Conservation (phyloP, 805 yeast species). For the Hanseniaspora vineae region DNA sequence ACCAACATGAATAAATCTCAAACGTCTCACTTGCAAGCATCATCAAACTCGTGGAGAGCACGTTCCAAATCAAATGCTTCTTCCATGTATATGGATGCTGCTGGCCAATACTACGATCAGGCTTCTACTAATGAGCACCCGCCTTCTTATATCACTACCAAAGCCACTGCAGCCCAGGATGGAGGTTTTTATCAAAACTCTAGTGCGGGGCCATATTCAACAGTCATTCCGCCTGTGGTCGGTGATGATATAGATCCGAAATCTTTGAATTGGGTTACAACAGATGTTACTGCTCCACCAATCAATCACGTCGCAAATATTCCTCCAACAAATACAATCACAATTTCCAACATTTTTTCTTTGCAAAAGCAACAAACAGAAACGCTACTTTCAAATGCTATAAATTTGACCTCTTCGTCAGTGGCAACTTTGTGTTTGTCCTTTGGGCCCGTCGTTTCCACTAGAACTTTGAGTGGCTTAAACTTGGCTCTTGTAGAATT, state of each 20-base stretch:
- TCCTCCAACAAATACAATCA: conserved; percentile 59
- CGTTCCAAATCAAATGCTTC: conserved; percentile 24
- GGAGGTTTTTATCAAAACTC: too few species aligned
- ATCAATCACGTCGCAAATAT: conserved; percentile 58
- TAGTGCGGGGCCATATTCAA: too few species aligned
- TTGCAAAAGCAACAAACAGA: conserved; percentile 34
- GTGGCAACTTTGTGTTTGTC: conserved; percentile 46
- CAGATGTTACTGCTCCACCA: conserved; percentile 59
- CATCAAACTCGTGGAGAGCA: conserved; percentile 9
- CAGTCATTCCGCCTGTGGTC: conserved; percentile 20
- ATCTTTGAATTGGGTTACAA: conserved; percentile 50
- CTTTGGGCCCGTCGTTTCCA: conserved; percentile 50
- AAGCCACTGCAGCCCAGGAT: too few species aligned
- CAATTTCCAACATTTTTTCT: conserved; percentile 55
- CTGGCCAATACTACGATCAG: conserved; percentile 15
- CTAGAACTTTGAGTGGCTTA: conserved; percentile 41
- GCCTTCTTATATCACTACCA: not conserved
- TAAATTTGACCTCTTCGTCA: conserved; percentile 31
- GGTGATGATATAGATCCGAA: conserved; percentile 51
- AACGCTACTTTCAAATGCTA: conserved; percentile 32
- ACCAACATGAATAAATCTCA: too few species aligned
- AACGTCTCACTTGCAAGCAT: not conserved
- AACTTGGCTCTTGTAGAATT: conserved; percentile 60
- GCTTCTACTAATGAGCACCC: not conserved
- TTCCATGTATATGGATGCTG: conserved; percentile 19